Evolutionary conservation across 139 green algal species (phyloP), one percentile per base, ranked within the genome.

Genomic region (Ulvella scutata): DNA sequence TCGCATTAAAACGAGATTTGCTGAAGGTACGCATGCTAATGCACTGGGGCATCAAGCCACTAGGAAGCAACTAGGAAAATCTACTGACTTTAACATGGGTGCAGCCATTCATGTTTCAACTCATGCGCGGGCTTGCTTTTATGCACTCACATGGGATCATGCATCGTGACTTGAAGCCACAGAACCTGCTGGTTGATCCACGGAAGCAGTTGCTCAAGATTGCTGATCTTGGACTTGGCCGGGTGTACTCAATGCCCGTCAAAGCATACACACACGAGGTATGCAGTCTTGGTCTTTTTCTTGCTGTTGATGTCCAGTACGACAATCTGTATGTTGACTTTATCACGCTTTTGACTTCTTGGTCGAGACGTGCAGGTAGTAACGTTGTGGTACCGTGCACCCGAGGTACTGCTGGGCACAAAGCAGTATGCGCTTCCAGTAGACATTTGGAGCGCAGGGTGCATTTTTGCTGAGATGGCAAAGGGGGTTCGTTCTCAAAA

Each of bases 181-280:
- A 99, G 78, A 99, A 99, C 84, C 80, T 99, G 60, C 87, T 99
- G 37, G 87, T 99, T 3, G 61, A 62, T 62, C 38, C 73, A 21
- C 3, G 34, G n/a, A 72, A 79, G 40, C 76, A 76, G 26, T 38
- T 90, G 34, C 77, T 98, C 4, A 99, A 99, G 83, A 92, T 99
- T 39, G 95, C 95, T 21, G 95, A 99, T 81, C 84, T 99, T 72
- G 95, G 95, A 21, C 82, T 99, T 39, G 95, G 92, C 13, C 86
- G 95, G 3, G 88, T 91, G 21, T 98, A 98, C 84, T 91, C 87
- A 77, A 90, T 99, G n/a, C 95, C 95, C n/a, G 86, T 99, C 72
- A 96, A 97, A 81, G 89, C 83, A 72, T 99, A 98, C 87, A 99
- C 95, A 31, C 95, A 99, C 81, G 95, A 99, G 87, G 90, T 94